phyloP scores from a whole-genome alignment of 2,329 filamentous ascomycete genomes.

The Domatiomyces catenatus region DNA sequence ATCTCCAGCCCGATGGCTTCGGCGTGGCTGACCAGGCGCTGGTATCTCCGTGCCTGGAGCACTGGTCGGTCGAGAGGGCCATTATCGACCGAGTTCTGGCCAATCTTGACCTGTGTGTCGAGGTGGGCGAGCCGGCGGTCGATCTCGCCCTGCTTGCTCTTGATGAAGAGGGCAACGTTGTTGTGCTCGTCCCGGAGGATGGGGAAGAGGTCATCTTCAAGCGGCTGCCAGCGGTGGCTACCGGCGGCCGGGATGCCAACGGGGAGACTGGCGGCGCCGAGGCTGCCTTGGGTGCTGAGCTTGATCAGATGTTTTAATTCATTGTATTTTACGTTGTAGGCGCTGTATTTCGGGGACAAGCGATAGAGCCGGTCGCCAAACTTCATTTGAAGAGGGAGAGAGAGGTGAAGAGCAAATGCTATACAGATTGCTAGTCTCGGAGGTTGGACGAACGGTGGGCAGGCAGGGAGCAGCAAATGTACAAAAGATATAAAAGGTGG shows the following conservation, averaged over 20 bases:
- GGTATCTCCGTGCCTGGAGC: slow-evolving; percentile 24
- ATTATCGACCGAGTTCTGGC: slow-evolving; percentile 9
- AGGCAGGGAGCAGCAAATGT: neutral
- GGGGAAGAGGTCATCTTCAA: slow-evolving; percentile 56
- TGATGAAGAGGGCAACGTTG: slow-evolving; percentile 62
- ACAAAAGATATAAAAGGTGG: neutral
- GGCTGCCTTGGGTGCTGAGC: slow-evolving; percentile 60
- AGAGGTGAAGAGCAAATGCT: neutral
- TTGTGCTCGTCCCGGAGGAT: slow-evolving; percentile 62
- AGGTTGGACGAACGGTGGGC: too few relatives aligned
- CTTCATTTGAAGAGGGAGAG: slow-evolving; percentile 41
- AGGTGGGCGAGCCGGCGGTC: slow-evolving; percentile 43
- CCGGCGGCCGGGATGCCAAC: slow-evolving; percentile 59
- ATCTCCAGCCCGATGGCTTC: slow-evolving; percentile 52
- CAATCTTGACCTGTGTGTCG: slow-evolving; percentile 24
- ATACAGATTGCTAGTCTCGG: neutral
- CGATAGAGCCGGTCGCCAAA: slow-evolving; percentile 59
- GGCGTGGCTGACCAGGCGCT: slow-evolving; percentile 36
- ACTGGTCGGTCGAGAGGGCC: slow-evolving; percentile 7
- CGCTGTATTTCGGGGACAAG: slow-evolving; percentile 66
- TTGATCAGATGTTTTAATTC: slow-evolving; percentile 76
- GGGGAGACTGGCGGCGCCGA: slow-evolving; percentile 48
- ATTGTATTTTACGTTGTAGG: slow-evolving; percentile 81
- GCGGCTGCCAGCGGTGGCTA: slow-evolving; percentile 42
- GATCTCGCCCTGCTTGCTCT: slow-evolving; percentile 67